A percentile compares a stretch with the other conserved stretches of the same genome.
Conservation (phyloP, 352 stramenopile genomes). For the Globisporangium barbulae region DNA sequence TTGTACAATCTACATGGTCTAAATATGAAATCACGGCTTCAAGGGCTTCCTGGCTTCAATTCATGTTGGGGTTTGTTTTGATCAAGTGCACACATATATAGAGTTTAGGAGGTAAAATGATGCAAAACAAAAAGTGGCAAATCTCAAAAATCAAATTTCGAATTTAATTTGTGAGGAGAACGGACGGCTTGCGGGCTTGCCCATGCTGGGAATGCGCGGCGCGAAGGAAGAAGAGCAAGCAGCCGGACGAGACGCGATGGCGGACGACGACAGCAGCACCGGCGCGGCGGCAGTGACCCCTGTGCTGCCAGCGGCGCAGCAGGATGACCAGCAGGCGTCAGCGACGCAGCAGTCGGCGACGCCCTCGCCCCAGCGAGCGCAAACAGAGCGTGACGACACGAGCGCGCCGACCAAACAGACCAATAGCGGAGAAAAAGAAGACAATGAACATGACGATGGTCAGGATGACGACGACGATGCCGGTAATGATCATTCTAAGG, state of each 20-base stretch:
- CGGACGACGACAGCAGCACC: constrained; percentile 2
- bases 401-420: neutral
- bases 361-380: neutral
- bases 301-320: neutral
- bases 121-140: no score
- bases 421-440: neutral
- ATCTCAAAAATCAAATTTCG: no score
- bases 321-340: neutral
- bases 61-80: no score
- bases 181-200: no score
- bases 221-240: neutral
- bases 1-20: no score
- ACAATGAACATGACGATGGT: neutral
- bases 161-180: no score
- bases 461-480: neutral
- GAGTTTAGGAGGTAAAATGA: no score
- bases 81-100: no score
- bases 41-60: no score
- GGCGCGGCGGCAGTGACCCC: neutral
- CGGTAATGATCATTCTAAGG: neutral
- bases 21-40: no score
- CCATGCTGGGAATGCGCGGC: neutral
- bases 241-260: constrained; percentile 3
- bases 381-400: neutral
- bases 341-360: neutral